Evolutionary conservation across 2,329 filamentous ascomycete species (phyloP).

Genomic region (Lachnellula suecica): DNA sequence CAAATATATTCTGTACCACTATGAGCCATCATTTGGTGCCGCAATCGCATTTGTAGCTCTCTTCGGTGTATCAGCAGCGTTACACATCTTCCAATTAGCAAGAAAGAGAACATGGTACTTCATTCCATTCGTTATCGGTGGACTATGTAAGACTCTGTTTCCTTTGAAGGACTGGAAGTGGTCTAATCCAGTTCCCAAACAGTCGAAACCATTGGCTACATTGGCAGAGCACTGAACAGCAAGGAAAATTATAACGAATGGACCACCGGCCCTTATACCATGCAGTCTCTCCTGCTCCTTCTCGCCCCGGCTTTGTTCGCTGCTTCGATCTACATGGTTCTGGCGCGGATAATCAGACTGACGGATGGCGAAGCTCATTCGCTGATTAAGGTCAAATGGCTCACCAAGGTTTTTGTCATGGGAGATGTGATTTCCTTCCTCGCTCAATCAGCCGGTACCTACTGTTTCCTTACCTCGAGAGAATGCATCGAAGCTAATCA

Average conservation of each 20-base stretch:
- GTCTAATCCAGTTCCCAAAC: too few species aligned
- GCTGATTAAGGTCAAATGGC: constrained; percentile 39
- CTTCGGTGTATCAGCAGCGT: constrained; percentile 37
- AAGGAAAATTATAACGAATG: constrained; percentile 24
- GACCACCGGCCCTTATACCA: constrained; percentile 33
- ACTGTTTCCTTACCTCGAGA: too few species aligned
- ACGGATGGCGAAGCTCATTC: constrained; percentile 39
- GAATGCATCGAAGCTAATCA: too few species aligned
- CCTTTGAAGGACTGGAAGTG: too few species aligned
- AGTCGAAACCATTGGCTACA: constrained; percentile 41
- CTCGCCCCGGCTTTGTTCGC: constrained; percentile 40
- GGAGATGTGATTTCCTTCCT: constrained; percentile 46
- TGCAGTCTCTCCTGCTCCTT: constrained; percentile 36
- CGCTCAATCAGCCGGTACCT: constrained; percentile 40
- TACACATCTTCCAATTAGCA: constrained; percentile 40
- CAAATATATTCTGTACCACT: too few species aligned
- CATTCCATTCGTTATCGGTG: constrained; percentile 51
- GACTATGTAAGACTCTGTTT: constrained; percentile 41
- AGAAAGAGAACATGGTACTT: constrained; percentile 47
- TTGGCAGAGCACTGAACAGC: constrained; percentile 26
- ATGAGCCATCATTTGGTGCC: constrained; percentile 44
- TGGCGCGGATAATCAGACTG: constrained; percentile 37
- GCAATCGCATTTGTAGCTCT: constrained; percentile 42
- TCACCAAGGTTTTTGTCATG: constrained; percentile 47
- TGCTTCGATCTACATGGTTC: constrained; percentile 41